phyloP scores from a whole-genome alignment of 176 grass and related monocot species.

The Avena sativa region DNA sequence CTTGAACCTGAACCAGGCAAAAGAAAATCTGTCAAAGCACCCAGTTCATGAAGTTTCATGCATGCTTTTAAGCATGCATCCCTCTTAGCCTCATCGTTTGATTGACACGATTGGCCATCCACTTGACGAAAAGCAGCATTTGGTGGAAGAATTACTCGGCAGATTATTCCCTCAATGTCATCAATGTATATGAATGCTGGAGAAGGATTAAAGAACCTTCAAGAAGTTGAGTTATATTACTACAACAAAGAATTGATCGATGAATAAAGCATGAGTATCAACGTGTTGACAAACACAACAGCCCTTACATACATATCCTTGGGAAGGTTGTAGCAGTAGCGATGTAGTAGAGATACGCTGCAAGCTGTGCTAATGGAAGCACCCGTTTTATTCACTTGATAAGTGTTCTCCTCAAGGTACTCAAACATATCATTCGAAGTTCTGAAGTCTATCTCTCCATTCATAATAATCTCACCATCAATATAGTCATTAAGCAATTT shows the following conservation, averaged over 20 bases:
- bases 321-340: constrained; percentile 88
- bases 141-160: constrained; percentile 84
- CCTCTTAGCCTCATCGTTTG: constrained; percentile 91
- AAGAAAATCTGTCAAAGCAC: constrained; percentile 96
- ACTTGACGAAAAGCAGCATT: constrained; percentile 87
- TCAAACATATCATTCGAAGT: constrained; percentile 80
- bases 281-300: constrained; percentile 33
- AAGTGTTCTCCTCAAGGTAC: constrained; percentile 69
- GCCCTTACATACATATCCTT: constrained; percentile 71
- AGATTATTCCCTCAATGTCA: constrained; percentile 68
- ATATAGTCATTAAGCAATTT: constrained; percentile 79
- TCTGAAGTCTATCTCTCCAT: constrained; percentile 71
- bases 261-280: constrained; percentile 11
- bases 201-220: constrained; percentile 81
- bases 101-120: constrained; percentile 64
- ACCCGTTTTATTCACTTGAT: constrained; percentile 76
- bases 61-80: constrained; percentile 87
- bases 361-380: constrained; percentile 88
- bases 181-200: constrained; percentile 73
- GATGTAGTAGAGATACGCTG: constrained; percentile 86
- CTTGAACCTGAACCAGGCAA: constrained; percentile 65
- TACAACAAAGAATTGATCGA: constrained; percentile 30
- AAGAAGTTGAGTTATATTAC: constrained; percentile 45
- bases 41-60: constrained; percentile 70
- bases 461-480: constrained; percentile 81